Conservation (phyloP, 305 asterid species). For the Rubia tinctorum region DNA sequence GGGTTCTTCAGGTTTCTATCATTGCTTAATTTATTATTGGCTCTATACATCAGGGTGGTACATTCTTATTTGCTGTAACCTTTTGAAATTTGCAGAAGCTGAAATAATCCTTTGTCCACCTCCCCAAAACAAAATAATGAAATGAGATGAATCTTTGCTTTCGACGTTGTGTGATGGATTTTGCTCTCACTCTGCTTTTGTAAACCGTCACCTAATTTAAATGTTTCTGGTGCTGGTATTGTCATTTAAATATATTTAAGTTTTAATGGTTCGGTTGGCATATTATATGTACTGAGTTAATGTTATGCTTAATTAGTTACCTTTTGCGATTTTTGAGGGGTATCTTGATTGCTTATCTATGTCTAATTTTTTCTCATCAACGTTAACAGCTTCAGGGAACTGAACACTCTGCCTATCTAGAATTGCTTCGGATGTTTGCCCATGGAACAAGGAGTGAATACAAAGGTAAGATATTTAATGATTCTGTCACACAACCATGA, state of each 20-base stretch:
- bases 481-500: background rate
- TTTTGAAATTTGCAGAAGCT: background rate
- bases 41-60: background rate
- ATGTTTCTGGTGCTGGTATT: background rate
- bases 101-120: background rate
- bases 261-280: background rate
- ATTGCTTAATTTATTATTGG: background rate
- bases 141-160: background rate
- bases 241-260: background rate
- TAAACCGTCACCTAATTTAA: background rate
- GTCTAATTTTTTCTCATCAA: background rate
- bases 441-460: slow-evolving; percentile 96
- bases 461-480: slow-evolving; percentile 11
- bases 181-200: background rate
- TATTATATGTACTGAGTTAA: background rate
- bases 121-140: background rate
- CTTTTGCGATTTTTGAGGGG: background rate
- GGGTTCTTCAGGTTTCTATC: background rate
- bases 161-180: background rate
- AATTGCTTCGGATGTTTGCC: slow-evolving; percentile 81
- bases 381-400: slow-evolving; percentile 72
- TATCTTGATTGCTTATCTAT: slow-evolving; percentile 6
- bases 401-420: slow-evolving; percentile 50
- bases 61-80: background rate
- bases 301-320: background rate